Base-by-base conservation (phyloP, 2,329 filamentous ascomycete species). In the Blumeria hordei region DNA sequence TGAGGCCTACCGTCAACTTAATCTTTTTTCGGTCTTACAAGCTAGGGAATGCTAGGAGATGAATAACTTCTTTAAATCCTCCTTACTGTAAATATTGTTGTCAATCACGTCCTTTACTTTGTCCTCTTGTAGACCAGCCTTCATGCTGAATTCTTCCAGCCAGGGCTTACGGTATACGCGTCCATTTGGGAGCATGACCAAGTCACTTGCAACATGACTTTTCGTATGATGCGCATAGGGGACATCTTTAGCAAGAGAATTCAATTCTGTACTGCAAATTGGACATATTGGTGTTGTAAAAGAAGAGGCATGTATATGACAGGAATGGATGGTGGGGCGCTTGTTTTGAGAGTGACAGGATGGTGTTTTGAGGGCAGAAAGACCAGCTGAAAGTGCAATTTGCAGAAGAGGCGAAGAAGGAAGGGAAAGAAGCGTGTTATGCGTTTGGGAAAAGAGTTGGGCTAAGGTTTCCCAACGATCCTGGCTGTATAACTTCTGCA, bases 181-280 rank as follows among this genome's bases (percentile, higher is more conserved):
- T 1, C 84, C 82, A 66, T 94, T 95, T 28, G 92, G 92, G 55
- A 98, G 69, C 45, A 96, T 76, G 18, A 94, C 76, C 0, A 92
- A 76, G 64, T 96, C 88, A 49, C 79, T 80, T 65, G 94, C 90
- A 34, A 96, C 86, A 58, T 87, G 85, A 65, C 87, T 94, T 72
- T 93, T 93, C 34, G 84, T 88, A 67, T 98, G 92, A 64, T 94
- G 85, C 2, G 92, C 92, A 63, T 96, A 96, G 0, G 92, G 92
- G 47, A 98, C 85, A 62, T 83, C 81, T 54, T 82, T 75, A 1
- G 92, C 90, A 36, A 98, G 76, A 63, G 88, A 85, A 67, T 96
- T 96, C 55, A 98, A 77, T 69, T 98, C 92, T 0, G 84, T 92
- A 51, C 84, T 92, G 71, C 92, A 98, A 64, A 98, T 96, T 3